A percentile compares a stretch with the other conserved stretches of the same genome.
These are phyloP conservation scores for Aspergillus taichungensis DNA, from an alignment of 495 filamentous ascomycete species.

Conservation along the genomic window DNA sequence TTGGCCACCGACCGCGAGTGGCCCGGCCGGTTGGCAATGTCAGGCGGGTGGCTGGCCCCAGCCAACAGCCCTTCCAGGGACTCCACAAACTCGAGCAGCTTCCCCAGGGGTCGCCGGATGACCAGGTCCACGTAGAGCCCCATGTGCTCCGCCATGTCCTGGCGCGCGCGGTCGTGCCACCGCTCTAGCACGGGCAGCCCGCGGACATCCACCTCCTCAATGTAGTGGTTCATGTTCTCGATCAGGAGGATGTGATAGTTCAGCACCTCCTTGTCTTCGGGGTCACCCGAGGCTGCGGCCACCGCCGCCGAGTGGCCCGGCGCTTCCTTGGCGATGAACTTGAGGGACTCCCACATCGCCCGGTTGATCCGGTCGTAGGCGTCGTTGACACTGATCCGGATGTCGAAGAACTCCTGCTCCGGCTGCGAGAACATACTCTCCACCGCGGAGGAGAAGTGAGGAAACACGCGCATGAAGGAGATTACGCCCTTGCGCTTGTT, in stretches of 20 bases:
- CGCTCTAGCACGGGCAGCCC: slow-evolving; percentile 65
- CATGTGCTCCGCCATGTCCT: slow-evolving; percentile 84
- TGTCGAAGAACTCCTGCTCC: slow-evolving; percentile 47
- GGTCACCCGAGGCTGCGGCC: slow-evolving; percentile 51
- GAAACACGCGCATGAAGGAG: slow-evolving; percentile 87
- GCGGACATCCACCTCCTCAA: slow-evolving; percentile 79
- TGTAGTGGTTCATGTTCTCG: slow-evolving; percentile 97
- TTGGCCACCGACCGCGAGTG: slow-evolving; percentile 75
- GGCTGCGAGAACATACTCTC: slow-evolving; percentile 68
- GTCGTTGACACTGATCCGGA: slow-evolving; percentile 71
- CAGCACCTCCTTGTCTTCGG: slow-evolving; percentile 88
- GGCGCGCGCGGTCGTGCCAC: slow-evolving; percentile 66
- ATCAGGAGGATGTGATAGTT: slow-evolving; percentile 97
- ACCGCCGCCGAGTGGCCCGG: slow-evolving; percentile 47
- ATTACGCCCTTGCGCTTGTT: slow-evolving; percentile 98
- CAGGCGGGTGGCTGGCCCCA: slow-evolving; percentile 29
- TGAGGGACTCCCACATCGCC: slow-evolving; percentile 93
- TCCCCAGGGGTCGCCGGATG: slow-evolving; percentile 80
- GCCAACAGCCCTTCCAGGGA: slow-evolving; percentile 63
- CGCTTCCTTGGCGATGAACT: slow-evolving; percentile 90
- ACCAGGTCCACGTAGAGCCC: slow-evolving; percentile 77
- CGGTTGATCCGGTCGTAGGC: slow-evolving; percentile 86
- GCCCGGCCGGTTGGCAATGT: slow-evolving; percentile 63
- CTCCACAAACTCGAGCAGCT: slow-evolving; percentile 82
- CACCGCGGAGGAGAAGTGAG: slow-evolving; percentile 67